Evolutionary conservation across 2,329 filamentous ascomycete genomes (phyloP), one percentile per base, ranked within the genome.

Genomic region (Fusarium chuoi): DNA sequence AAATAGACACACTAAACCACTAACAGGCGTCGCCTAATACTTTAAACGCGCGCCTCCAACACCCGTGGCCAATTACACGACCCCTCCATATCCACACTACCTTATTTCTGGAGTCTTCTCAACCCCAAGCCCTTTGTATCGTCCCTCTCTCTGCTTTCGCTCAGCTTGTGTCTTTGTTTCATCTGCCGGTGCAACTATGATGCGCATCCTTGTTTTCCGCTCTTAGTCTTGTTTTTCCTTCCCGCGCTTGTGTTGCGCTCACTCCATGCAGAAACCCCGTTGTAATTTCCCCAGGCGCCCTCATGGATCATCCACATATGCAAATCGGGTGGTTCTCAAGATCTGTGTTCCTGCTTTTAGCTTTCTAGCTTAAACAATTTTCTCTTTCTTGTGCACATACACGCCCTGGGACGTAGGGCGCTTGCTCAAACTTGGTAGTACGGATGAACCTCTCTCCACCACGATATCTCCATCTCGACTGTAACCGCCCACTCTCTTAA

Each of bases 41-140:
- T 48, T 75, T 78, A 77, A 55, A 78, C 77, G 77, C 77, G 77
- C 77, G 77, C 75, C 71, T 78, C 70, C 52, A 74, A 39, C 30
- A 18, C 7, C 39, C 30, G 39, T 33, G 15, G 61, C 72, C 76
- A 77, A 78, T 78, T 60, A 56, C 35, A 55, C 24, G 48, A 22
- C 59, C n/a, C 52, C 30, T 35, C 36, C 41, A 26, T 61, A 41
- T 48, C 74, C 74, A 74, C 70, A 51, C 49, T 62, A 52, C 49
- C 49, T 52, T 36, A 58, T 55, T 70, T 61, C 54, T 39, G 41
- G 59, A 44, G 36, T 55, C 57, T 14, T 28, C 54, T 71, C 68
- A 77, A 78, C 75, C 76, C 66, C 74, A 74, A 61, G 26, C 20
- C 42, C 49, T 24, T 54, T 54, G 57, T 57, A 39, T 48, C 44